These are phyloP conservation scores for Amylostereum areolatum DNA, from an alignment of 1,284 basidiomycete species.

Conservation along the genomic window DNA sequence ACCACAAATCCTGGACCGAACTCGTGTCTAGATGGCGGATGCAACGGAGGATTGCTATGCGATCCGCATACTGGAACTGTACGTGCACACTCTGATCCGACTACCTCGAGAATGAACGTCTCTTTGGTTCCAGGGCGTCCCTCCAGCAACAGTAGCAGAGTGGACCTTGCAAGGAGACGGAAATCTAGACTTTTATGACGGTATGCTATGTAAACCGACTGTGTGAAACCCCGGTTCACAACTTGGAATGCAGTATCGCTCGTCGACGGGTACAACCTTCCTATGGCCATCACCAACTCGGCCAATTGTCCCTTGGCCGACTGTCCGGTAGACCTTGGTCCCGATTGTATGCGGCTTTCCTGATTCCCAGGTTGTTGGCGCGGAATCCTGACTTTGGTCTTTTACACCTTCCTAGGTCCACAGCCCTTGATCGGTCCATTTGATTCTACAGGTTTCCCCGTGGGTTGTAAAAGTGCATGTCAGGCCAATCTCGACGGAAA, in stretches of 20 bases:
- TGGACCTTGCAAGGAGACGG: slow-evolving; percentile 31
- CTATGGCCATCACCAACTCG: slow-evolving; percentile 47
- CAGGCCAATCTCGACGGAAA: slow-evolving; percentile 43
- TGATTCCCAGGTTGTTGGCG: not conserved
- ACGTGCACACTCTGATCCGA: not conserved
- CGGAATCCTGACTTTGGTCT: not conserved
- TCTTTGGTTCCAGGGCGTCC: slow-evolving; percentile 28
- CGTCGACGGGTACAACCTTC: slow-evolving; percentile 41
- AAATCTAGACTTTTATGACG: slow-evolving; percentile 35
- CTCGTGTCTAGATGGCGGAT: slow-evolving; percentile 19
- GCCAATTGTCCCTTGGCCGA: slow-evolving; percentile 41
- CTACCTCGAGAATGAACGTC: not conserved
- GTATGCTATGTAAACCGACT: slow-evolving; percentile 12
- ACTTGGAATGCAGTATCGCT: slow-evolving; percentile 18
- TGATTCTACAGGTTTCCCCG: slow-evolving; percentile 42
- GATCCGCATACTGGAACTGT: slow-evolving; percentile 16
- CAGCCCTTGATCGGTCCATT: slow-evolving; percentile 43
- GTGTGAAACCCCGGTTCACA: not conserved
- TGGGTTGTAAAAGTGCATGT: slow-evolving; percentile 59
- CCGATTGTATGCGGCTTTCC: slow-evolving; percentile 27
- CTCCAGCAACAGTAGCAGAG: slow-evolving; percentile 39
- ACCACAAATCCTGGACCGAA: slow-evolving; percentile 20
- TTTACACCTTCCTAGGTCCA: slow-evolving; percentile 33
- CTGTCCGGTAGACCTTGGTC: slow-evolving; percentile 50
- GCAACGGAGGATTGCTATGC: slow-evolving; percentile 19